These are phyloP conservation scores for Wolfiporia cocos DNA, from an alignment of 1,284 basidiomycete species.

Conservation along the genomic window DNA sequence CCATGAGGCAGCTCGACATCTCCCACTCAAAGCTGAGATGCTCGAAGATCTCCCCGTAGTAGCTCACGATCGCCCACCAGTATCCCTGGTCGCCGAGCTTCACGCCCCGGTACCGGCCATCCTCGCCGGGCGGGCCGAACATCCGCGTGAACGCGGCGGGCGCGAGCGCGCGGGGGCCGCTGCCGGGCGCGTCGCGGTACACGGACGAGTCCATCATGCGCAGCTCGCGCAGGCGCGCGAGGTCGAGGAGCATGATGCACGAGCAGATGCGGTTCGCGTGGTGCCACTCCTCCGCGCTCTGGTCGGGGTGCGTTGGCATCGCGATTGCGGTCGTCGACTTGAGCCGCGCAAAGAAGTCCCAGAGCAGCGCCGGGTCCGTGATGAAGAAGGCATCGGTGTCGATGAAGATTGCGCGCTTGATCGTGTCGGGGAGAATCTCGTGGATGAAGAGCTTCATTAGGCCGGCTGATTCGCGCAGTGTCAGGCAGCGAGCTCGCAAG, in stretches of 20 bases:
- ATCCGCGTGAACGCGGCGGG: slow-evolving; percentile 37
- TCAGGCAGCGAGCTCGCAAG: too few relatives aligned
- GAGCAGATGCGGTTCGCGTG: slow-evolving; percentile 43
- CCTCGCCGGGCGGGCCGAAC: slow-evolving; percentile 35
- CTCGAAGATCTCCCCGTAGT: slow-evolving; percentile 33
- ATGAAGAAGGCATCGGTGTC: slow-evolving; percentile 47
- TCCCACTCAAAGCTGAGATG: slow-evolving; percentile 41
- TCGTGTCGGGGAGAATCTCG: slow-evolving; percentile 32
- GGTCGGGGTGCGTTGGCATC: slow-evolving; percentile 39
- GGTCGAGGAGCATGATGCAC: slow-evolving; percentile 44
- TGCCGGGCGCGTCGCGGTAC: slow-evolving; percentile 28
- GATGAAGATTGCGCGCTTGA: slow-evolving; percentile 39
- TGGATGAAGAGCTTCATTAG: slow-evolving; percentile 44
- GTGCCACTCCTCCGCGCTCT: slow-evolving; percentile 33
- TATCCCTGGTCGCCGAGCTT: slow-evolving; percentile 45
- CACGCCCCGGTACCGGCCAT: slow-evolving; percentile 35
- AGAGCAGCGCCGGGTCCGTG: slow-evolving; percentile 37
- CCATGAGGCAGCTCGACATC: slow-evolving; percentile 40
- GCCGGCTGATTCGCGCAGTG: slow-evolving; percentile 30
- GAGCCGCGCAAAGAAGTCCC: slow-evolving; percentile 33
- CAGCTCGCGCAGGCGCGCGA: slow-evolving; percentile 34
- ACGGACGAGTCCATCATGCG: slow-evolving; percentile 41
- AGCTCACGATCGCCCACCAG: slow-evolving; percentile 45
- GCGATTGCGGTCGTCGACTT: slow-evolving; percentile 31
- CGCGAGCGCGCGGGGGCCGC: slow-evolving; percentile 27